Evolutionary conservation across 306 rosid genomes (phyloP), one percentile per base, ranked within the genome.

Genomic region (Prosopis cineraria): DNA sequence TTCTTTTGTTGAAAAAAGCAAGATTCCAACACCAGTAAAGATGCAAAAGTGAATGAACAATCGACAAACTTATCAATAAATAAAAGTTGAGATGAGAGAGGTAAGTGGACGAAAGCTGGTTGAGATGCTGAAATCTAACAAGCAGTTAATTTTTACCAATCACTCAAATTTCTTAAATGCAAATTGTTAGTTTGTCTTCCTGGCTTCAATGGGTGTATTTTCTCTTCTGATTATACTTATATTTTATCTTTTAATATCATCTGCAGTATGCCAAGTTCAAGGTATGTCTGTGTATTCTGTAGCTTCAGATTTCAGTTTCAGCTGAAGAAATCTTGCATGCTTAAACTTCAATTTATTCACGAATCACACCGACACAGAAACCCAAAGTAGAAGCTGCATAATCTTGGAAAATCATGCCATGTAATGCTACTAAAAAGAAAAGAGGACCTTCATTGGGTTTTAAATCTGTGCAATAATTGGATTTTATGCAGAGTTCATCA

Each of bases 401-500:
- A 74, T 67, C 20, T 44, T 11, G 36, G 69, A 68, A 73, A 73
- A 13, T 22, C 63, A 63, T 79, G 59, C n/a, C 27, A 27, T 69
- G 48, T 58, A 36, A 56, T 69, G 76, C 47, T 56, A 56, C n/a
- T 24, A 24, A 17, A 13, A 17, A 27, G 79, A 66, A 44, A 58
- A 70, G 14, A 70, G 47, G 53, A 56, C 50, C 81, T 33, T 60
- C 59, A 41, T 63, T 17, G 43, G 36, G 68, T 9, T 70, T 44
- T 73, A 60, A 74, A 63, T 82, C 60, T 77, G 67, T 72, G 76
- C 62, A 27, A 82, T 68, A 22, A 14, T 72, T 50, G 63, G 52
- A 29, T 50, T 67, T 73, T 45, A 22, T 85, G 87, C 89, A 95
- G 98, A 95, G 68, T 95, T 95, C 69, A 17, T 93, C 69, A 95